These are phyloP conservation scores for Pistacia integerrima DNA, from an alignment of 345 rosid species.

Conservation along the genomic window DNA sequence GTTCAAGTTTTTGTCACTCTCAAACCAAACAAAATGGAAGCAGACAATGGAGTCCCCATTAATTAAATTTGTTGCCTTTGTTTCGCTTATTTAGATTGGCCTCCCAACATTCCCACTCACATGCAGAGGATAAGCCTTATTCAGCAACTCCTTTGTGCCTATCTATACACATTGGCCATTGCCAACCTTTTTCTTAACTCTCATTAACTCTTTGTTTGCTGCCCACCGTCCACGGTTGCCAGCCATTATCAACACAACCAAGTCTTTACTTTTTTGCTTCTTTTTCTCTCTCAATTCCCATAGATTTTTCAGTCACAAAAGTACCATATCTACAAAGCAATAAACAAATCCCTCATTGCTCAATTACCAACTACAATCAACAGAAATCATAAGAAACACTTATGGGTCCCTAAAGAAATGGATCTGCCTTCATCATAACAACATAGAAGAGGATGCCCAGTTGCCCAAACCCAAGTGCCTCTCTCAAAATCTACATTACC, in stretches of 20 bases:
- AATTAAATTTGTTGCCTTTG: background rate
- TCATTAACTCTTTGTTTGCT: background rate
- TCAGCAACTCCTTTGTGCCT: background rate
- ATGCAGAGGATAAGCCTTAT: background rate
- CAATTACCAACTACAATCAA: no score
- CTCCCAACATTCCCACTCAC: background rate
- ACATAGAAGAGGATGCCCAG: background rate
- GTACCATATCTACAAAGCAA: no score
- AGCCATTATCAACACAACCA: background rate
- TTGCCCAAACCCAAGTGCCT: background rate
- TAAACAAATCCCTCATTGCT: no score
- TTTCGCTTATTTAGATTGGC: background rate
- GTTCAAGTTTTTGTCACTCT: slow-evolving; percentile 4
- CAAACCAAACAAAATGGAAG: slow-evolving; percentile 15
- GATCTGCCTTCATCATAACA: background rate
- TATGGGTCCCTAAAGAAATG: background rate
- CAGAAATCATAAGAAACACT: background rate
- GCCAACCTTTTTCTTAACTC: background rate
- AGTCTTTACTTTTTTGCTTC: background rate
- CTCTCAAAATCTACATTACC: background rate
- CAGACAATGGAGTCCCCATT: slow-evolving; percentile 12
- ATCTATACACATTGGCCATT: background rate
- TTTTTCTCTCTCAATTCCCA: background rate
- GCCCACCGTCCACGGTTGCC: background rate
- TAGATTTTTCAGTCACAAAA: no score